Evolutionary conservation across 108 stramenopile species (phyloP).

Genomic region (Asterionellopsis glacialis): DNA sequence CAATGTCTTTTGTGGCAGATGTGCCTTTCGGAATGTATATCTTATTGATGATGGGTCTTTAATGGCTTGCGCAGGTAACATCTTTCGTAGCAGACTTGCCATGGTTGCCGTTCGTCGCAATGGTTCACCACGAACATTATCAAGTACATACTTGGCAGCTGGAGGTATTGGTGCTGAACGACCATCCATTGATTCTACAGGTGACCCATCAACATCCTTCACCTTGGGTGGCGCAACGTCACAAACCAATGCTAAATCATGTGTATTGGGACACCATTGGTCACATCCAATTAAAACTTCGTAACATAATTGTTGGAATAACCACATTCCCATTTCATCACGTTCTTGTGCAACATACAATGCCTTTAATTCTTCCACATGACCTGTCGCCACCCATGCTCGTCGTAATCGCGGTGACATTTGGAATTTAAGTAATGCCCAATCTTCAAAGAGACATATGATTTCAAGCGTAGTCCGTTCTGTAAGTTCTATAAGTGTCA

Average conservation of each 20-base stretch:
- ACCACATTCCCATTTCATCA: conserved; percentile 13
- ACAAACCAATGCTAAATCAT: conserved; percentile 45
- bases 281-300: conserved; percentile 50
- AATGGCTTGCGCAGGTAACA: conserved; percentile 36
- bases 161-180: conserved; percentile 33
- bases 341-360: conserved; percentile 12
- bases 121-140: conserved; percentile 43
- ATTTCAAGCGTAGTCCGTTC: conserved; percentile 39
- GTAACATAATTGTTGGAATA: conserved; percentile 51
- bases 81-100: conserved; percentile 41
- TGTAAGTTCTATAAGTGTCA: conserved; percentile 46
- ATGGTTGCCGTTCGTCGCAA: conserved; percentile 28
- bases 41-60: conserved; percentile 35
- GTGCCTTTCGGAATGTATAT: conserved; percentile 29
- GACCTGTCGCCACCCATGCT: conserved; percentile 48
- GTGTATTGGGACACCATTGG: conserved; percentile 64
- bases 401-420: conserved; percentile 15
- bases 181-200: conserved; percentile 17
- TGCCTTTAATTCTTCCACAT: conserved; percentile 36
- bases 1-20: conserved; percentile 4
- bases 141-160: conserved; percentile 42
- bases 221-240: conserved; percentile 31
- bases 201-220: conserved; percentile 19
- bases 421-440: conserved; percentile 31
- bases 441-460: conserved; percentile 34